These are phyloP conservation scores for Sarcodon aspratus DNA, from an alignment of 768 basidiomycete genomes.

Conservation along the genomic window DNA sequence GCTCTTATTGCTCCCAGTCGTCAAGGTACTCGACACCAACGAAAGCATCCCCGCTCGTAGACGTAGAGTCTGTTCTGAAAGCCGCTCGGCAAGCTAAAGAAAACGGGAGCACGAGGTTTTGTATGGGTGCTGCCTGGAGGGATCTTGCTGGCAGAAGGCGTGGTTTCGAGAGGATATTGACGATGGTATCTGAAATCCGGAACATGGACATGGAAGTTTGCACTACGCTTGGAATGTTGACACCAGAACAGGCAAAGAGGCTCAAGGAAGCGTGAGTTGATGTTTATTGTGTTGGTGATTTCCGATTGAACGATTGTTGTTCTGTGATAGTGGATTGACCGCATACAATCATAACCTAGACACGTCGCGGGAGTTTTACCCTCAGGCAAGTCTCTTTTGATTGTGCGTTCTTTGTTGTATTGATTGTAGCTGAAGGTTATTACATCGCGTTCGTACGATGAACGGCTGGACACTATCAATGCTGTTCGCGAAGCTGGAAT, in stretches of 20 bases:
- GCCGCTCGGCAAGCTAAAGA: conserved; percentile 91
- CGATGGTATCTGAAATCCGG: conserved; percentile 85
- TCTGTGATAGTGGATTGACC: conserved; percentile 60
- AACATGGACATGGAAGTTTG: conserved; percentile 99
- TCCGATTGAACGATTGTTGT: not conserved
- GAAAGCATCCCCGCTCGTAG: conserved; percentile 76
- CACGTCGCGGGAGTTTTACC: conserved; percentile 95
- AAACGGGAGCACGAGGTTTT: conserved; percentile 95
- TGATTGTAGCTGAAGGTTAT: conserved; percentile 54
- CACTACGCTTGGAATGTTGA: conserved; percentile 96
- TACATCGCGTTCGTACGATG: conserved; percentile 90
- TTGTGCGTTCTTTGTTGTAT: conserved; percentile 2
- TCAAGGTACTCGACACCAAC: conserved; percentile 87
- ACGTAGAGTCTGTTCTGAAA: conserved; percentile 85
- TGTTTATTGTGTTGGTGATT: conserved; percentile 8
- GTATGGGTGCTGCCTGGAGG: conserved; percentile 99
- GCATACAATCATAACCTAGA: conserved; percentile 99
- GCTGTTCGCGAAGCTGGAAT: conserved; percentile 93
- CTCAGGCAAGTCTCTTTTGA: conserved; percentile 41
- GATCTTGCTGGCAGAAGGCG: conserved; percentile 88
- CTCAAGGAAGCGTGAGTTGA: conserved; percentile 80
- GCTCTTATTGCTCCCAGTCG: conserved; percentile 97
- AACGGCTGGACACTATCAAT: conserved; percentile 78
- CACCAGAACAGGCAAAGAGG: conserved; percentile 82
- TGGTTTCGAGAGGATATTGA: conserved; percentile 85